Percentiles rank a stretch among this genome's conserved stretches.
These are phyloP conservation scores for Cnidoscolus chayamansa DNA, from an alignment of 441 rosid species.

Conservation along the genomic window DNA sequence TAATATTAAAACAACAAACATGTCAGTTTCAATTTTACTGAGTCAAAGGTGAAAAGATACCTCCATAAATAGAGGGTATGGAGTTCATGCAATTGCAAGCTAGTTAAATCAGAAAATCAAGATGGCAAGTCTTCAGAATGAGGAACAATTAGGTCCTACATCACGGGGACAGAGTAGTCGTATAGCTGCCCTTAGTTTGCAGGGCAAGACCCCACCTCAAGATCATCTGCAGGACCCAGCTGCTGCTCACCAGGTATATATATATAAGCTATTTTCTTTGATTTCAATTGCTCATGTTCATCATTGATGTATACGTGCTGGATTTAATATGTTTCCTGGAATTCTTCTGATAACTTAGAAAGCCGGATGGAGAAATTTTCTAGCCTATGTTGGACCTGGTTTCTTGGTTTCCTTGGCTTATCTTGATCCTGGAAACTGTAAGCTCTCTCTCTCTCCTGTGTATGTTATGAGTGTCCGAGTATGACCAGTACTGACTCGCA, in stretches of 20 bases:
- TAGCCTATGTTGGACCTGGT: constrained; percentile 56
- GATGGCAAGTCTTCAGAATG: too few species aligned
- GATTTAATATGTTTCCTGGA: too few species aligned
- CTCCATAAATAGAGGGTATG: too few species aligned
- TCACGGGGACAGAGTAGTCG: constrained; percentile 33
- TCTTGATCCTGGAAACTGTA: constrained; percentile 71
- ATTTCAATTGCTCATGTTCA: too few species aligned
- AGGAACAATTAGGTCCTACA: constrained; percentile 3
- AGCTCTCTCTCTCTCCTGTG: neutral
- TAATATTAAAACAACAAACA: too few species aligned
- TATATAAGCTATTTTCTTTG: neutral
- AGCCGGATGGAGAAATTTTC: constrained; percentile 56
- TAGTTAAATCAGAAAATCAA: too few species aligned
- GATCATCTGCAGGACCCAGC: constrained; percentile 1
- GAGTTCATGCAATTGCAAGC: too few species aligned
- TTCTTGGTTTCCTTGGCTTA: constrained; percentile 65
- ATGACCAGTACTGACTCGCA: neutral
- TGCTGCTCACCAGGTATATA: constrained; percentile 16
- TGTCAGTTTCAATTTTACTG: too few species aligned
- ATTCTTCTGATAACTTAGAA: constrained; percentile 25
- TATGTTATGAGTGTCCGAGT: neutral
- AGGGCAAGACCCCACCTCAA: constrained; percentile 15
- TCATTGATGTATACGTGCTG: too few species aligned
- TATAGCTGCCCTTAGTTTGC: constrained; percentile 26
- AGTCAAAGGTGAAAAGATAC: too few species aligned